Evolutionary conservation across 345 rosid species (phyloP).

Genomic region (Eucalyptus cloeziana): DNA sequence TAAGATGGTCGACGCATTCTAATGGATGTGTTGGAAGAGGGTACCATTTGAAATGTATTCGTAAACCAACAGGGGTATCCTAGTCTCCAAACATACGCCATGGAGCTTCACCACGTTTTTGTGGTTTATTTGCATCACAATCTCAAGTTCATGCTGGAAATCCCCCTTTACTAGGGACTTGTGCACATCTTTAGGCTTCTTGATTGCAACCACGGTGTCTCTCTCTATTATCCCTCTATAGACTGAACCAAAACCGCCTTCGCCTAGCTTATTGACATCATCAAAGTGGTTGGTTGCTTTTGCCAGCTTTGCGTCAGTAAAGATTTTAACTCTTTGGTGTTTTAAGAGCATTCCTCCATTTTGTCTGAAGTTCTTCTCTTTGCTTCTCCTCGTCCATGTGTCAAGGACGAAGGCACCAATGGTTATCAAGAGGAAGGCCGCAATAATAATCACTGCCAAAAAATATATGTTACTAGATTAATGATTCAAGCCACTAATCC

Average conservation of each 20-base stretch:
- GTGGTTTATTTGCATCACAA: background rate
- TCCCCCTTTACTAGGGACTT: background rate
- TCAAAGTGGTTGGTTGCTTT: background rate
- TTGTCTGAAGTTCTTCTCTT: too few relatives aligned
- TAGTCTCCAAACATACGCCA: background rate
- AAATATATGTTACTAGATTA: too few relatives aligned
- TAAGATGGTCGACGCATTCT: background rate
- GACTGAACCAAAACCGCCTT: too few relatives aligned
- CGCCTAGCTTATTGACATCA: background rate
- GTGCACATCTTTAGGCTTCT: background rate
- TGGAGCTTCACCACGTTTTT: background rate
- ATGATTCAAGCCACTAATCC: too few relatives aligned
- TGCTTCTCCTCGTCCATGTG: too few relatives aligned
- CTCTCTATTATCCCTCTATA: background rate
- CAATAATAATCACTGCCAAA: too few relatives aligned
- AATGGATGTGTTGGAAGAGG: background rate
- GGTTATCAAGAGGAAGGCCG: too few relatives aligned
- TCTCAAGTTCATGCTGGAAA: background rate
- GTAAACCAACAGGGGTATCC: background rate
- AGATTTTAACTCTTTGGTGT: too few relatives aligned
- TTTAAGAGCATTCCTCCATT: too few relatives aligned
- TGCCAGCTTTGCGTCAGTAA: too few relatives aligned
- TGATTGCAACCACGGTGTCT: background rate
- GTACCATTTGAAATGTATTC: background rate
- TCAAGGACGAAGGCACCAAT: too few relatives aligned